phyloP scores from a whole-genome alignment of 1,284 basidiomycete species.

The Heliocybe sulcata region DNA sequence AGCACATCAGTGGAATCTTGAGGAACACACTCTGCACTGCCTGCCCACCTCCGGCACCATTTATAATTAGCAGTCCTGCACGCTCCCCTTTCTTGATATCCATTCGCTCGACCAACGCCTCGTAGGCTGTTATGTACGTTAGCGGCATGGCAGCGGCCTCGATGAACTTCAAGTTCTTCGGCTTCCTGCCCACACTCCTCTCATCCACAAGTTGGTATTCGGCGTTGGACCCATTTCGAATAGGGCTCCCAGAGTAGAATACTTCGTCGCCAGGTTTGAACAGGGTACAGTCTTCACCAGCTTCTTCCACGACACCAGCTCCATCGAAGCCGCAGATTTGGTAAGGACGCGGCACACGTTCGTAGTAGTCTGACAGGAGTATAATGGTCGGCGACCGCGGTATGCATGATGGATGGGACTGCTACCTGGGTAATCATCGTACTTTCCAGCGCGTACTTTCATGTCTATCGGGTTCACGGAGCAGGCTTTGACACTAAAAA shows the following conservation, averaged over 20 bases:
- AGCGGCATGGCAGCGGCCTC: neutral
- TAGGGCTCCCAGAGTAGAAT: neutral
- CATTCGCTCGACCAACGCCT: neutral
- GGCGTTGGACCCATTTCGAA: neutral
- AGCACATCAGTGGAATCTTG: neutral
- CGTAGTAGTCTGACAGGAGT: neutral
- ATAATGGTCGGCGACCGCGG: too few species aligned
- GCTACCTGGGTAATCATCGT: neutral
- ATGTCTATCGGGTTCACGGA: conserved; percentile 1
- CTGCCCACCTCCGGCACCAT: neutral
- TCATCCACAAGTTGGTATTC: neutral
- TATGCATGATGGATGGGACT: neutral
- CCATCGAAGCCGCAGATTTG: conserved; percentile 1
- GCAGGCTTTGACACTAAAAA: neutral
- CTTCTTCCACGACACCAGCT: neutral
- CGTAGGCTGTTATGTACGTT: neutral
- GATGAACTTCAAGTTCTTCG: neutral
- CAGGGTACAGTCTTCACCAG: neutral
- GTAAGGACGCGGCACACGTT: neutral
- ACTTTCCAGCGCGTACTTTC: neutral
- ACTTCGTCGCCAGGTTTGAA: neutral
- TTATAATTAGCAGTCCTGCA: neutral
- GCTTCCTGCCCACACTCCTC: neutral
- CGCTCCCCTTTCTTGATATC: neutral
- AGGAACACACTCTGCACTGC: neutral